Conservation (phyloP, 2,329 filamentous ascomycete species). For the Aspergillus glaucus region DNA sequence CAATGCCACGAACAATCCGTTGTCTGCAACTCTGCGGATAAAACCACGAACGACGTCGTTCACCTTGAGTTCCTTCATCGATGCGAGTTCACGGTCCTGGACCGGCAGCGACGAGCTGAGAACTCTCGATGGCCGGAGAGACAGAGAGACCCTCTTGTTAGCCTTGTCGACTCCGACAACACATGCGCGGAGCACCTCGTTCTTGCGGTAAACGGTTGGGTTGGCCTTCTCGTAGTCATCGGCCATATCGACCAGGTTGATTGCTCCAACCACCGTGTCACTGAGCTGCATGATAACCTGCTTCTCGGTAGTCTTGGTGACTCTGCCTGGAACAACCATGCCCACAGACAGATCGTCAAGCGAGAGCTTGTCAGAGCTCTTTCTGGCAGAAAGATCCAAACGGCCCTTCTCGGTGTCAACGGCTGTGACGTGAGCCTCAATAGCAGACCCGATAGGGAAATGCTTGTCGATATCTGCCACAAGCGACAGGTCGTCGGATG, state of each 20-base stretch:
- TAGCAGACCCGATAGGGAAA: conserved; percentile 84
- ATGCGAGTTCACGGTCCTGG: conserved; percentile 71
- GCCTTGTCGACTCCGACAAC: conserved; percentile 70
- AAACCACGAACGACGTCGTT: conserved; percentile 86
- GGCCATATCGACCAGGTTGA: conserved; percentile 74
- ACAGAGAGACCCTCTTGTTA: conserved; percentile 80
- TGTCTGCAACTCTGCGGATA: conserved; percentile 81
- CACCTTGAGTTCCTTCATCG: conserved; percentile 62
- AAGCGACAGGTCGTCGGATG: conserved; percentile 77
- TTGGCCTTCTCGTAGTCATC: conserved; percentile 82
- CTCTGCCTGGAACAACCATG: conserved; percentile 72
- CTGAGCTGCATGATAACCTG: conserved; percentile 81
- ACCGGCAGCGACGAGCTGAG: conserved; percentile 77
- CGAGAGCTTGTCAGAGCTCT: conserved; percentile 56
- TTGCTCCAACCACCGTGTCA: conserved; percentile 68
- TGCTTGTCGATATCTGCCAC: conserved; percentile 68
- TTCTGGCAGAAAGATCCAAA: conserved; percentile 75
- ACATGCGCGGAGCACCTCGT: conserved; percentile 82
- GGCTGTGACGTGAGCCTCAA: conserved; percentile 70
- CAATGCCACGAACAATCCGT: conserved; percentile 79
- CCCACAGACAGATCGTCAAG: conserved; percentile 69
- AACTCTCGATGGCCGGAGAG: conserved; percentile 78
- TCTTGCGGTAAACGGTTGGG: conserved; percentile 68
- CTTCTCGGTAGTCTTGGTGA: conserved; percentile 80
- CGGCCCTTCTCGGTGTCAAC: conserved; percentile 68